Evolutionary conservation across 352 stramenopile genomes (phyloP).

Genomic region (Pythium chondricola): DNA sequence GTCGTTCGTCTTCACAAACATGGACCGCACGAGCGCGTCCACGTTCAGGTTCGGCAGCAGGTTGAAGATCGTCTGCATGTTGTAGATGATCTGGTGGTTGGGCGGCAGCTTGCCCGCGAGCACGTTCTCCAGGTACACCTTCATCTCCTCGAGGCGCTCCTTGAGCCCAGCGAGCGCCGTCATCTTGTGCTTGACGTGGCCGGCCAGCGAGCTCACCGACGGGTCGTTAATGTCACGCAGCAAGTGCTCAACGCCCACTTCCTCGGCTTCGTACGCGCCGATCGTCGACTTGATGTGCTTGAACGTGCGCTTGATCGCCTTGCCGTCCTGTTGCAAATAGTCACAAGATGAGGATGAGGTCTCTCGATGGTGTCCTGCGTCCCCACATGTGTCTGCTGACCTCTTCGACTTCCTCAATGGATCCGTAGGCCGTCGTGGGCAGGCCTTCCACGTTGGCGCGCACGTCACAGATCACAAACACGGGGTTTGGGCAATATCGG

Average conservation of each 20-base stretch:
- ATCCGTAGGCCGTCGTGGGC: slow-evolving; percentile 97
- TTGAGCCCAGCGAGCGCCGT: slow-evolving; percentile 92
- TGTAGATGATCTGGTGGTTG: slow-evolving; percentile 97
- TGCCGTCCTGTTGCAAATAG: slow-evolving; percentile 70
- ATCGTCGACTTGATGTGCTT: slow-evolving; percentile 97
- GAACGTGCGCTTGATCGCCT: slow-evolving; percentile 96
- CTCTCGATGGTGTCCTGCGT: too few species aligned
- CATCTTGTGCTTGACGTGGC: slow-evolving; percentile 98
- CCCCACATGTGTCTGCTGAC: slow-evolving; percentile 8
- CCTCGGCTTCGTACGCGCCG: slow-evolving; percentile 93
- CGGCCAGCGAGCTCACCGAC: slow-evolving; percentile 97
- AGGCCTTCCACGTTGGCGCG: slow-evolving; percentile 92
- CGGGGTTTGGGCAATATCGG: slow-evolving; percentile 91
- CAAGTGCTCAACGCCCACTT: slow-evolving; percentile 98
- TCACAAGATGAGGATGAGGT: too few species aligned
- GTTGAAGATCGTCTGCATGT: slow-evolving; percentile 99
- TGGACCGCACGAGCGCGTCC: slow-evolving; percentile 93
- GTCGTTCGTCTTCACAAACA: slow-evolving; percentile 99
- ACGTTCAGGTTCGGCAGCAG: slow-evolving; percentile 98
- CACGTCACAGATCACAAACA: slow-evolving; percentile 99
- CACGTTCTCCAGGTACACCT: slow-evolving; percentile 95
- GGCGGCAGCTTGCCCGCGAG: slow-evolving; percentile 64
- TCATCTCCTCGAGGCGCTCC: slow-evolving; percentile 96
- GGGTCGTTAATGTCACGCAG: slow-evolving; percentile 99
- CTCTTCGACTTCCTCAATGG: slow-evolving; percentile 95